Percentiles rank a stretch among this genome's conserved stretches.
Evolutionary conservation across 805 yeast species (phyloP).

Genomic region (Diddensiella transvaalensis): DNA sequence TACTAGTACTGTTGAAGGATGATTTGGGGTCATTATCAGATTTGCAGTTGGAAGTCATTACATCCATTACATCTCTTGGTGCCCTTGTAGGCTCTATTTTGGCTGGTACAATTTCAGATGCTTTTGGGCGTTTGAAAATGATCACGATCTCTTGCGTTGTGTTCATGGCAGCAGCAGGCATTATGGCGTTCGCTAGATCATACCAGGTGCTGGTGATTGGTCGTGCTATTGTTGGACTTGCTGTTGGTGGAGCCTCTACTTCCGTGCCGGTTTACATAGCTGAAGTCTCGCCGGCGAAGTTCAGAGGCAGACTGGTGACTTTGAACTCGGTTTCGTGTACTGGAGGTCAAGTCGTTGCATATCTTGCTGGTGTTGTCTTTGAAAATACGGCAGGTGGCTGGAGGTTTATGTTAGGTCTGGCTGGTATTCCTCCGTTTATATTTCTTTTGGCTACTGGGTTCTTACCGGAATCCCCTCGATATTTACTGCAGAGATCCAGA

Average conservation of each 20-base stretch:
- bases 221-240: slow-evolving; percentile 63
- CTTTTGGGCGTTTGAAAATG: slow-evolving; percentile 78
- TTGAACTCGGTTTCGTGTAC: slow-evolving; percentile 86
- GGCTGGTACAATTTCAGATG: slow-evolving; percentile 81
- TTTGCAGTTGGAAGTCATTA: slow-evolving; percentile 83
- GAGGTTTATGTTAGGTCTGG: slow-evolving; percentile 87
- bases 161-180: slow-evolving; percentile 75
- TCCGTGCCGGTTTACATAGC: slow-evolving; percentile 58
- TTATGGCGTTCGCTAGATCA: slow-evolving; percentile 75
- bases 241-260: slow-evolving; percentile 69
- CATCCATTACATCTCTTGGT: slow-evolving; percentile 92
- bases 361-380: slow-evolving; percentile 78
- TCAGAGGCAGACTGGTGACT: slow-evolving; percentile 38
- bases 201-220: slow-evolving; percentile 91
- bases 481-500: slow-evolving; percentile 66
- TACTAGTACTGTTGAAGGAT: slow-evolving; percentile 77
- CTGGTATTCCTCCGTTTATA: slow-evolving; percentile 80
- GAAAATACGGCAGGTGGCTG: slow-evolving; percentile 73
- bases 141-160: slow-evolving; percentile 75
- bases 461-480: slow-evolving; percentile 95
- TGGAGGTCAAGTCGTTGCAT: slow-evolving; percentile 93
- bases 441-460: slow-evolving; percentile 74
- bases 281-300: slow-evolving; percentile 40
- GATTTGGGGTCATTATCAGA: slow-evolving; percentile 62
- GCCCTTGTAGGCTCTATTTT: slow-evolving; percentile 75